Evolutionary conservation across 495 filamentous ascomycete species (phyloP).

Genomic region (Aspergillus panamensis): DNA sequence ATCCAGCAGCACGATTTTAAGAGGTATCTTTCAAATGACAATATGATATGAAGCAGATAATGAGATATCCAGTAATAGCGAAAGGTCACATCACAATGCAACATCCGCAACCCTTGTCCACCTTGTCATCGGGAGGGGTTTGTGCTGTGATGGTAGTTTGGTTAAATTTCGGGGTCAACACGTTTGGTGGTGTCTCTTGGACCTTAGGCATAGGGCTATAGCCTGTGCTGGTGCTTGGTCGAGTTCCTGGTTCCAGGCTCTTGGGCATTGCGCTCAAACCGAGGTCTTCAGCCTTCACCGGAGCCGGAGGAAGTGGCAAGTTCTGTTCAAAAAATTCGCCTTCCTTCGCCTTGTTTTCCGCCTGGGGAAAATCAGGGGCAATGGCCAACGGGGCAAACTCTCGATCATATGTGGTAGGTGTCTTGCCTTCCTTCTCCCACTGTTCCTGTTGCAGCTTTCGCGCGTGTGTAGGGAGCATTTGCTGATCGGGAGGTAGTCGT

Average conservation of each 20-base stretch:
- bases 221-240: slow-evolving; percentile 39
- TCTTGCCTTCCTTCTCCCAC: slow-evolving; percentile 86
- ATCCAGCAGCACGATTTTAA: slow-evolving; percentile 6
- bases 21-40: slow-evolving; percentile 15
- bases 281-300: slow-evolving; percentile 7
- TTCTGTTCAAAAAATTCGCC: slow-evolving; percentile 31
- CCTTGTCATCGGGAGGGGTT: slow-evolving; percentile 30
- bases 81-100: slow-evolving; percentile 51
- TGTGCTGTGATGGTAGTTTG: slow-evolving; percentile 41
- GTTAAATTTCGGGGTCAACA: slow-evolving; percentile 34
- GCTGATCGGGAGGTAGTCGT: slow-evolving; percentile 88
- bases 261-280: slow-evolving; percentile 22
- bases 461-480: slow-evolving; percentile 91
- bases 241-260: slow-evolving; percentile 33
- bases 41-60: slow-evolving; percentile 12
- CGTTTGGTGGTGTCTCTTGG: slow-evolving; percentile 39
- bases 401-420: slow-evolving; percentile 75
- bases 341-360: slow-evolving; percentile 28
- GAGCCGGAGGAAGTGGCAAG: slow-evolving; percentile 1
- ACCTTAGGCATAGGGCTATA: slow-evolving; percentile 56
- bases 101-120: slow-evolving; percentile 48
- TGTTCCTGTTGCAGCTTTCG: slow-evolving; percentile 89
- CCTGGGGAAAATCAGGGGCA: slow-evolving; percentile 39
- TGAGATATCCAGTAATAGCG: neutral
- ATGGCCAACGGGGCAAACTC: slow-evolving; percentile 75